phyloP scores from a whole-genome alignment of 2,329 filamentous ascomycete genomes.

The Fusarium oxysporum region DNA sequence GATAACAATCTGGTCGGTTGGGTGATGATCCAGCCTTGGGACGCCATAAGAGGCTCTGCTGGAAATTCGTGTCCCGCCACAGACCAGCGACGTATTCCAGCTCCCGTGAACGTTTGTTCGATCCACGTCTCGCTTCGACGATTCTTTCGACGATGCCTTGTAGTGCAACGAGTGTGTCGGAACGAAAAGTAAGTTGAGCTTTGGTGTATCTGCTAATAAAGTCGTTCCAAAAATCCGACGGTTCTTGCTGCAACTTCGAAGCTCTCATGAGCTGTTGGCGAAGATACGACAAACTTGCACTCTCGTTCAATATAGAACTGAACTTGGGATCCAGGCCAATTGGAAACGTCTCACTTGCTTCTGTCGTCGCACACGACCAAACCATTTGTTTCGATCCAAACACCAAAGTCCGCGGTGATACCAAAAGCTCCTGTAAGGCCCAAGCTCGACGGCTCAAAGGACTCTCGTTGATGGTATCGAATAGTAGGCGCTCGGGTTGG shows the following conservation, averaged over 20 bases:
- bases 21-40: background rate
- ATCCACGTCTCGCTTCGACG: too few species aligned
- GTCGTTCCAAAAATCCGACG: background rate
- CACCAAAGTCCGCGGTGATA: background rate
- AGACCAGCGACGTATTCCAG: background rate
- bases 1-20: background rate
- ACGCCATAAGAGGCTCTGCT: background rate
- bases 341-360: constrained; percentile 4
- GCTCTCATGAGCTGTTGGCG: background rate
- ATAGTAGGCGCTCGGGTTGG: background rate
- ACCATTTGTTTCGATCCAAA: background rate
- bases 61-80: background rate
- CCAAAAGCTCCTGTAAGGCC: background rate
- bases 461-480: background rate
- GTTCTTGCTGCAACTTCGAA: background rate
- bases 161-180: background rate
- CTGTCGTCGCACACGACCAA: constrained; percentile 1
- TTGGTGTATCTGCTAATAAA: background rate
- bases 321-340: constrained; percentile 2
- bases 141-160: constrained; percentile 2
- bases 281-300: background rate
- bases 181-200: background rate
- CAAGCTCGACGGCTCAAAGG: background rate
- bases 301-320: background rate
- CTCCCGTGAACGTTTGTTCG: fast-evolving